Conservation (phyloP, 75 land plant species). For the Azolla pinnata region DNA sequence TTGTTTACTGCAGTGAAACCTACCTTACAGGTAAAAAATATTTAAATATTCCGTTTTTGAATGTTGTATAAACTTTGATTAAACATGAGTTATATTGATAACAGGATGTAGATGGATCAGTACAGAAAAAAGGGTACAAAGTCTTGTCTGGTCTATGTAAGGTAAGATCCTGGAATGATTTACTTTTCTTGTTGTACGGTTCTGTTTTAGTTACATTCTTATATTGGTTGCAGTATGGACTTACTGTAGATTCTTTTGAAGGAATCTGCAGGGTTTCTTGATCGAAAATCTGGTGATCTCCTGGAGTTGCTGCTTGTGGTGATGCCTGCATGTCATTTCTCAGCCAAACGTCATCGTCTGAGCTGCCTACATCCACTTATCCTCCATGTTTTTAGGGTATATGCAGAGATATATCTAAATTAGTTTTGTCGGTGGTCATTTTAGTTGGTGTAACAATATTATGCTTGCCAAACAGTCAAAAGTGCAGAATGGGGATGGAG, state of each 20-base stretch:
- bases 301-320: conserved; percentile 41
- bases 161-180: conserved; percentile 28
- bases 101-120: conserved; percentile 65
- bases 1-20: conserved; percentile 54
- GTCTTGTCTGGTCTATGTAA: conserved; percentile 61
- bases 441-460: no score
- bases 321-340: conserved; percentile 58
- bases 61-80: no score
- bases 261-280: conserved; percentile 44
- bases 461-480: no score
- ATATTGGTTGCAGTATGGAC: background rate
- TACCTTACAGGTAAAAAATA: conserved; percentile 42
- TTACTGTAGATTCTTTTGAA: conserved; percentile 11
- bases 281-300: conserved; percentile 44
- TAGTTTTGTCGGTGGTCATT: no score
- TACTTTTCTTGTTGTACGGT: conserved; percentile 1
- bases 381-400: conserved; percentile 52
- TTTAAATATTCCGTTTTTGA: background rate
- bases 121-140: conserved; percentile 93
- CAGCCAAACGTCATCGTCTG: conserved; percentile 83
- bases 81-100: background rate
- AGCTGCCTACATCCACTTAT: conserved; percentile 62
- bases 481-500: conserved; percentile 33
- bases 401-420: no score
- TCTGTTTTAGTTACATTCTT: background rate